Conservation (phyloP, 208 protist species). For the Leptomonas seymouri region DNA sequence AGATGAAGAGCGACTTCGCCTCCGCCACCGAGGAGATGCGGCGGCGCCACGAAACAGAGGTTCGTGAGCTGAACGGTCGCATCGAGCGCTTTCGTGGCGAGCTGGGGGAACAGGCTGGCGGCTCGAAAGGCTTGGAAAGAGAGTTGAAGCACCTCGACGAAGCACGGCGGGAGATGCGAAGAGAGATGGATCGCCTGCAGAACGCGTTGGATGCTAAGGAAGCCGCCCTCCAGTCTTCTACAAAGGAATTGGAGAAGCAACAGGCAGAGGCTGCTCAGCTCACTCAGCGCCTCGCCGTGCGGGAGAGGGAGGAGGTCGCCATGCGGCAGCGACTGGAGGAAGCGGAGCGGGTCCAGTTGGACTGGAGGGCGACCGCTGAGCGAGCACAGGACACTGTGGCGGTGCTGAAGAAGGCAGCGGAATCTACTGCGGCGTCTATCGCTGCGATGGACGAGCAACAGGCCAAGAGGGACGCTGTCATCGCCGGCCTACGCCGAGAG, state of each 20-base stretch:
- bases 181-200: slow-evolving; percentile 29
- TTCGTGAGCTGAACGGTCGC: slow-evolving; percentile 48
- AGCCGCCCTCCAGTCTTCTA: slow-evolving; percentile 14
- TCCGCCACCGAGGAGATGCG: slow-evolving; percentile 39
- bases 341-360: slow-evolving; percentile 28
- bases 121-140: slow-evolving; percentile 45
- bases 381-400: slow-evolving; percentile 25
- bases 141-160: slow-evolving; percentile 46
- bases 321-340: slow-evolving; percentile 31
- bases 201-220: slow-evolving; percentile 20
- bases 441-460: slow-evolving; percentile 22
- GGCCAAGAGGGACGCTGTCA: slow-evolving; percentile 5
- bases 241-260: slow-evolving; percentile 33
- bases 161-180: slow-evolving; percentile 32
- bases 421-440: slow-evolving; percentile 9
- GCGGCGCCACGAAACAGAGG: slow-evolving; percentile 40
- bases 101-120: slow-evolving; percentile 48
- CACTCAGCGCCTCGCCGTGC: slow-evolving; percentile 24
- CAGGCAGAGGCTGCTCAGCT: slow-evolving; percentile 30
- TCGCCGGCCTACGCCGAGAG: slow-evolving; percentile 30
- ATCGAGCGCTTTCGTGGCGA: slow-evolving; percentile 50
- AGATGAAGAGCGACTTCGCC: slow-evolving; percentile 38
- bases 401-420: slow-evolving; percentile 24
- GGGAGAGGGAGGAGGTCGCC: slow-evolving; percentile 22
- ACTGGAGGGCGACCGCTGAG: slow-evolving; percentile 21